These are phyloP conservation scores for Debaryomyces coudertii DNA, from an alignment of 1,139 yeast genomes.

Conservation along the genomic window DNA sequence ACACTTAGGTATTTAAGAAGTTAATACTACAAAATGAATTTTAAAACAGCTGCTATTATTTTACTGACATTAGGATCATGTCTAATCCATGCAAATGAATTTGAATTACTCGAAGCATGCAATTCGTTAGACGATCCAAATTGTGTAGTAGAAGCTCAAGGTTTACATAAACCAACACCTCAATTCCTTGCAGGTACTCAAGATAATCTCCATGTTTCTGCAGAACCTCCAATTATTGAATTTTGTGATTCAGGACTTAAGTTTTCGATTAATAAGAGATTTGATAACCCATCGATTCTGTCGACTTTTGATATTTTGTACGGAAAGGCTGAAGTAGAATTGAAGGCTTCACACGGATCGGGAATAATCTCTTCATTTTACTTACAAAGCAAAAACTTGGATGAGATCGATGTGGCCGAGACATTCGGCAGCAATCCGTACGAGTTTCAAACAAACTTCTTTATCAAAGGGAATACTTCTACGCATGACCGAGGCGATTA, in stretches of 20 bases:
- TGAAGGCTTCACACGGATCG: constrained; percentile 39
- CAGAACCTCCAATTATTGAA: constrained; percentile 13
- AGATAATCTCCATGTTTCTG: constrained; percentile 9
- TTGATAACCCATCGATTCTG: constrained; percentile 43
- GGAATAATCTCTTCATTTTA: constrained; percentile 51
- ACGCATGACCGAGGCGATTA: constrained; percentile 45
- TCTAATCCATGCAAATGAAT: not conserved
- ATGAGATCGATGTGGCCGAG: constrained; percentile 52
- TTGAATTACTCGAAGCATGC: constrained; percentile 1
- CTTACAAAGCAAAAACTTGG: constrained; percentile 50
- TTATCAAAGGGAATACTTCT: constrained; percentile 48
- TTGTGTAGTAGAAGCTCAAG: constrained; percentile 2
- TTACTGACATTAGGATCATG: not conserved
- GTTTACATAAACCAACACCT: not conserved
- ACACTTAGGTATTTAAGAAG: not conserved
- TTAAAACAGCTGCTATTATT: not conserved
- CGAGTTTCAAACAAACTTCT: constrained; percentile 46
- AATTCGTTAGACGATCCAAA: constrained; percentile 2
- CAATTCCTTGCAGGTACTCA: not conserved
- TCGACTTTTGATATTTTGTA: constrained; percentile 43
- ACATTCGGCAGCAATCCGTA: constrained; percentile 42
- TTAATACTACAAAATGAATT: not conserved
- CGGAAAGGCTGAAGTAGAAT: constrained; percentile 47
- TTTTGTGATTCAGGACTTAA: constrained; percentile 19
- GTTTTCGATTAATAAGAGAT: constrained; percentile 28